Evolutionary conservation across 2,329 filamentous ascomycete species (phyloP).

Genomic region (Calonectria crousiana): DNA sequence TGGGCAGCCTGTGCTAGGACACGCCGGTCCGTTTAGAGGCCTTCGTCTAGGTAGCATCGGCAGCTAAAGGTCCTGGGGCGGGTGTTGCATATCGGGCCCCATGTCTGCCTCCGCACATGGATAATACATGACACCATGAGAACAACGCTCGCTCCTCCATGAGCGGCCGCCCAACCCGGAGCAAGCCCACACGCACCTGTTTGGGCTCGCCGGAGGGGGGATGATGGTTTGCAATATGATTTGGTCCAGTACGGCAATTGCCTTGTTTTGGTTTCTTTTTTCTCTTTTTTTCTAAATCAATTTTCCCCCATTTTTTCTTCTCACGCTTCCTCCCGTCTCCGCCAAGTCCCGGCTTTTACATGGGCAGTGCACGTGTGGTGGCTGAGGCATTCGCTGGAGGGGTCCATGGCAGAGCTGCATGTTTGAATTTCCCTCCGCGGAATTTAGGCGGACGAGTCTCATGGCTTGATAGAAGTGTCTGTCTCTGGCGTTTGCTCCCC

Average conservation of each 20-base stretch:
- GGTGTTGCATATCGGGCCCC: not conserved
- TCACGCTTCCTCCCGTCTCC: not conserved
- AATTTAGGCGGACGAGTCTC: not conserved
- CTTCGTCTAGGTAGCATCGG: conserved; percentile 1
- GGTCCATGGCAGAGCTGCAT: not conserved
- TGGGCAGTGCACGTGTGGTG: not conserved
- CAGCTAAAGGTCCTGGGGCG: not conserved
- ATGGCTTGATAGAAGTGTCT: not conserved
- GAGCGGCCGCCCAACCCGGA: not conserved
- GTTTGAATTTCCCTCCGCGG: not conserved
- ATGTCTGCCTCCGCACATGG: not conserved
- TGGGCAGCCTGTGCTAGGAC: conserved; percentile 6
- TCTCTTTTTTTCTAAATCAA: not conserved
- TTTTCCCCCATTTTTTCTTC: not conserved
- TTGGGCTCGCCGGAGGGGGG: not conserved
- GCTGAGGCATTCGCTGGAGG: not conserved
- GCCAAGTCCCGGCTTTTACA: not conserved
- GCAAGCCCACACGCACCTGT: conserved; percentile 15
- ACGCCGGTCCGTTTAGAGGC: not conserved
- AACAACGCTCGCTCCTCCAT: not conserved
- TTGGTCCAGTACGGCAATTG: not conserved
- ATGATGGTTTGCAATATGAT: not conserved
- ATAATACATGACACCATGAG: not conserved
- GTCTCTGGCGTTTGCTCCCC: not conserved
- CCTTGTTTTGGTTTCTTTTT: not conserved